phyloP scores from a whole-genome alignment of 2,329 filamentous ascomycete genomes.

The Pseudocercospora macadamiae region DNA sequence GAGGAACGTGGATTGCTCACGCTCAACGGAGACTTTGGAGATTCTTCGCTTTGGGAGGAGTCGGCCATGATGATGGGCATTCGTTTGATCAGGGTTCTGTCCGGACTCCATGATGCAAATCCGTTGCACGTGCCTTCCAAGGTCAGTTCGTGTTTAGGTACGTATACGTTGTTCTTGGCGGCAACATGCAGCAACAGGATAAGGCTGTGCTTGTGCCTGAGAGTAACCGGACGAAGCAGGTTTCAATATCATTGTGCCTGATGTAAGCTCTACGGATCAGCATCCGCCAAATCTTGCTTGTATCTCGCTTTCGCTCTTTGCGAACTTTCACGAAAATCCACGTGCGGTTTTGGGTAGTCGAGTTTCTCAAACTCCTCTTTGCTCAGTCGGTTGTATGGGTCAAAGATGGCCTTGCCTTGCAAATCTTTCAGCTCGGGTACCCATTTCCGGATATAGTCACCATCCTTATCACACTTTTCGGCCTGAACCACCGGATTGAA shows the following conservation, averaged over 20 bases:
- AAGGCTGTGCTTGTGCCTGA: neutral
- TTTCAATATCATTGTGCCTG: no score
- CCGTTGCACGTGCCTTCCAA: neutral
- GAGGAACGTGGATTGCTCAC: neutral
- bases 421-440: slow-evolving; percentile 69
- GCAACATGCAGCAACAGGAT: neutral
- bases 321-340: slow-evolving; percentile 49
- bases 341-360: slow-evolving; percentile 51
- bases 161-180: neutral
- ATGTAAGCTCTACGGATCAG: no score
- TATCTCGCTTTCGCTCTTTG: slow-evolving; percentile 41
- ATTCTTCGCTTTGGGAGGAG: neutral
- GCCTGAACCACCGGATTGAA: slow-evolving; percentile 73
- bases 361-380: slow-evolving; percentile 54
- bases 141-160: neutral
- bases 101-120: neutral
- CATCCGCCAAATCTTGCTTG: slow-evolving; percentile 18
- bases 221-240: neutral
- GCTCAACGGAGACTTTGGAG: neutral
- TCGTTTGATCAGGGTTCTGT: no score
- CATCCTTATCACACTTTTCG: slow-evolving; percentile 77
- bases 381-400: slow-evolving; percentile 48
- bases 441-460: slow-evolving; percentile 82
- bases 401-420: slow-evolving; percentile 53
- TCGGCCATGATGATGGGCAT: neutral